A percentile compares a stretch with the other conserved stretches of the same genome.
phyloP scores from a whole-genome alignment of 1,139 yeast genomes.

The Trichomonascaceae sp. region DNA sequence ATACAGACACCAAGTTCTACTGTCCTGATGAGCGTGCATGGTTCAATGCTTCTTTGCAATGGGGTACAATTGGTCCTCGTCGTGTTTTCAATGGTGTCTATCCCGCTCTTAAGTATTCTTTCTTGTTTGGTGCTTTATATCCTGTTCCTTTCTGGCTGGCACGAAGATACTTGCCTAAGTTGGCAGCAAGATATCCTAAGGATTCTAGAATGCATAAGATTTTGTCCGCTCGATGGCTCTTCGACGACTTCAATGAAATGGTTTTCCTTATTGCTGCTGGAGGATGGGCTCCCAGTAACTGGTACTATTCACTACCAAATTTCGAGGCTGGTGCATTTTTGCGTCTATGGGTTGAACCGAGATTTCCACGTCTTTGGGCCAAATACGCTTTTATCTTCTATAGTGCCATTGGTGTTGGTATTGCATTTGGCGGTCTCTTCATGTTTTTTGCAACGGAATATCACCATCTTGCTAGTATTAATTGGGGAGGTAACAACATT shows the following conservation, averaged over 20 bases:
- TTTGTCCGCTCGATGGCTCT: conserved; percentile 19
- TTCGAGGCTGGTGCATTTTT: conserved; percentile 45
- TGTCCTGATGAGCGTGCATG: conserved; percentile 38
- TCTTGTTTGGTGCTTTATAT: conserved; percentile 38
- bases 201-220: conserved; percentile 5
- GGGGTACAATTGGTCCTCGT: conserved; percentile 63
- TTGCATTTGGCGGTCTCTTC: conserved; percentile 50
- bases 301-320: conserved; percentile 45
- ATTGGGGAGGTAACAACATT: conserved; percentile 61
- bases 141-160: conserved; percentile 32
- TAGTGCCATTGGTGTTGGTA: conserved; percentile 54
- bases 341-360: conserved; percentile 46
- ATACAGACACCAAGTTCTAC: conserved; percentile 34
- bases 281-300: conserved; percentile 44
- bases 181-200: background rate
- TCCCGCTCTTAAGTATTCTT: conserved; percentile 41
- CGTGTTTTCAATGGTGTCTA: conserved; percentile 45
- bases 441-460: conserved; percentile 53
- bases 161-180: conserved; percentile 27
- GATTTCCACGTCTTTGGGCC: conserved; percentile 42
- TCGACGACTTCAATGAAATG: conserved; percentile 37
- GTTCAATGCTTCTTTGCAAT: conserved; percentile 44
- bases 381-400: conserved; percentile 56
- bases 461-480: conserved; percentile 32
- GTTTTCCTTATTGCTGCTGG: conserved; percentile 44